Percentiles rank a stretch among this genome's conserved stretches.
These are phyloP conservation scores for Colletotrichum sp. DNA, from an alignment of 2,329 filamentous ascomycete species.

Conservation along the genomic window DNA sequence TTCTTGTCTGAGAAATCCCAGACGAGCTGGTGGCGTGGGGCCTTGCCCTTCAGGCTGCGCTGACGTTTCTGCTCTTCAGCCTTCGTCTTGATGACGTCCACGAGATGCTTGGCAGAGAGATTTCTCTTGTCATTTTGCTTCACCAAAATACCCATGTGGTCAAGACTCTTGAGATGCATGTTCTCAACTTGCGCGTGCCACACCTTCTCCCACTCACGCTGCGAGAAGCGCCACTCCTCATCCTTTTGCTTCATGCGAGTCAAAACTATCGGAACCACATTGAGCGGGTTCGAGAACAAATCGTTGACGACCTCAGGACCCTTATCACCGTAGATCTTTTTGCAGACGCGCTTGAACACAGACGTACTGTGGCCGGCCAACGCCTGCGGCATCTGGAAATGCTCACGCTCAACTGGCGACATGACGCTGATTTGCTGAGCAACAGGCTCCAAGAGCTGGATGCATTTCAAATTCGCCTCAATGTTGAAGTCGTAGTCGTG, in stretches of 20 bases:
- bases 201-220: conserved; percentile 98
- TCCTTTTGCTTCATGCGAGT: conserved; percentile 93
- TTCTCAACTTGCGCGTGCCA: conserved; percentile 96
- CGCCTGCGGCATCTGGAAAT: conserved; percentile 80
- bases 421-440: conserved; percentile 88
- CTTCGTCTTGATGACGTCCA: conserved; percentile 89
- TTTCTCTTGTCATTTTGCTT: conserved; percentile 91
- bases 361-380: conserved; percentile 93
- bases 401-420: conserved; percentile 71
- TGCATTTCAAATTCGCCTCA: conserved; percentile 91
- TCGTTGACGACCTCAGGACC: conserved; percentile 87
- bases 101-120: conserved; percentile 87
- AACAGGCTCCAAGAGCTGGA: conserved; percentile 93
- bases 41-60: conserved; percentile 65
- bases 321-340: conserved; percentile 94
- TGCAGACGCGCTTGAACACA: conserved; percentile 95
- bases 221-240: conserved; percentile 96
- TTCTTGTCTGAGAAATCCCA: conserved; percentile 77
- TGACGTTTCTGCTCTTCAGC: conserved; percentile 87
- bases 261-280: conserved; percentile 87
- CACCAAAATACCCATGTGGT: conserved; percentile 92
- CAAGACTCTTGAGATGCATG: conserved; percentile 94
- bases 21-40: conserved; percentile 74
- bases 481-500: conserved; percentile 99
- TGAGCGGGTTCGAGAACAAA: conserved; percentile 83